These are phyloP conservation scores for Kwoniella sp. DNA, from an alignment of 768 basidiomycete species.

Conservation along the genomic window DNA sequence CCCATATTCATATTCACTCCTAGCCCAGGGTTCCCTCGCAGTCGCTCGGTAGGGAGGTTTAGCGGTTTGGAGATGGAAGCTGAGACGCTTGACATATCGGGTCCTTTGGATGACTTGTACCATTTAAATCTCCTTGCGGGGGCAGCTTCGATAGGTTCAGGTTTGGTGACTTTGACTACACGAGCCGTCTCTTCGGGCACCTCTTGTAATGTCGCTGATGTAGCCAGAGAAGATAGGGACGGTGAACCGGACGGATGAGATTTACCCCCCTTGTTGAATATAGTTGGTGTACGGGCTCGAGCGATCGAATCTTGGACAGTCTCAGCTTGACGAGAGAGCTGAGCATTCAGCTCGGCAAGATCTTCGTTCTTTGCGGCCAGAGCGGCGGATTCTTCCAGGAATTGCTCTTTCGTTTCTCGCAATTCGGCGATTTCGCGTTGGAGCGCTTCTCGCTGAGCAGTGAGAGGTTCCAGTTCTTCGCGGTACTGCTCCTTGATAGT, in stretches of 20 bases:
- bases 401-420: conserved; percentile 77
- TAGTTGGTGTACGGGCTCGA: conserved; percentile 35
- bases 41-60: conserved; percentile 30
- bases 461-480: conserved; percentile 80
- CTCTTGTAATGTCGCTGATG: conserved; percentile 51
- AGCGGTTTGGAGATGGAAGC: conserved; percentile 54
- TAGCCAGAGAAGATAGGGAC: conserved; percentile 46
- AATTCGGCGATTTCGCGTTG: conserved; percentile 82
- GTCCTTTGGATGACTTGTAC: conserved; percentile 56
- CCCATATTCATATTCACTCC: conserved; percentile 20
- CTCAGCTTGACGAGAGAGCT: conserved; percentile 79
- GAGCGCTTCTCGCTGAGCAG: conserved; percentile 75
- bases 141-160: conserved; percentile 50
- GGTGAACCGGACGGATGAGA: conserved; percentile 51
- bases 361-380: conserved; percentile 91
- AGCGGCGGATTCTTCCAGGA: conserved; percentile 86
- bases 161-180: conserved; percentile 52
- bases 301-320: conserved; percentile 49
- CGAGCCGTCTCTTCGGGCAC: conserved; percentile 56
- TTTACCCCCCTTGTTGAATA: conserved; percentile 21
- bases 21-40: conserved; percentile 22
- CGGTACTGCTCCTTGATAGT: conserved; percentile 83
- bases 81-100: conserved; percentile 42
- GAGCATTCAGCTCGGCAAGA: conserved; percentile 80
- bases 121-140: conserved; percentile 58